phyloP scores from a whole-genome alignment of 225 moss, liverwort and hornwort species.

The Sphagnum tenellum region DNA sequence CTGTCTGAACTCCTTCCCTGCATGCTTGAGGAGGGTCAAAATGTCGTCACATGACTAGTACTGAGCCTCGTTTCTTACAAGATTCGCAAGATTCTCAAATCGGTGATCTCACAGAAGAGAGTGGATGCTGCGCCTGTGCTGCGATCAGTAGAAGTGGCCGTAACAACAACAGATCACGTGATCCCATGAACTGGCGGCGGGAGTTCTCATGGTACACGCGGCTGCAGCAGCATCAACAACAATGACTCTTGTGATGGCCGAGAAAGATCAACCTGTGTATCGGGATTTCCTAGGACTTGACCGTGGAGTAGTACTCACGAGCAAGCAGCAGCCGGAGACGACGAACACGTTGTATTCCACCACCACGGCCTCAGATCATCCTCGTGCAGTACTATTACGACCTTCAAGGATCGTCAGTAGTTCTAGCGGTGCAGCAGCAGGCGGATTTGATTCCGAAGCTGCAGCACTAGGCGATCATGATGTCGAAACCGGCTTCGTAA shows the following conservation, averaged over 20 bases:
- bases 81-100: too few relatives aligned
- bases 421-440: too few relatives aligned
- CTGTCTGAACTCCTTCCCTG: too few relatives aligned
- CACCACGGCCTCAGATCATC: neutral
- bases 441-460: too few relatives aligned
- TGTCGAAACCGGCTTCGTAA: too few relatives aligned
- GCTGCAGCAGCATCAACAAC: constrained; percentile 11
- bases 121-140: neutral
- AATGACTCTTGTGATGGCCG: constrained; percentile 60
- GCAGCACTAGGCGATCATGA: too few relatives aligned
- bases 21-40: too few relatives aligned
- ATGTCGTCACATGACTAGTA: too few relatives aligned
- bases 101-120: too few relatives aligned
- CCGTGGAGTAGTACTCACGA: neutral
- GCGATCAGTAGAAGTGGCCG: neutral
- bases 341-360: constrained; percentile 5
- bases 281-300: constrained; percentile 54
- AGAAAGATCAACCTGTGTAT: constrained; percentile 50
- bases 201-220: constrained; percentile 14
- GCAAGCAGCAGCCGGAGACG: constrained; percentile 19
- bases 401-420: constrained; percentile 5
- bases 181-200: neutral
- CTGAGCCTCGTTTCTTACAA: too few relatives aligned
- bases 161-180: too few relatives aligned
- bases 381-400: constrained; percentile 6